Percentiles rank a stretch among this genome's conserved stretches.
Conservation (phyloP, 176 grass and related monocot genomes). For the Oryza glaberrima region DNA sequence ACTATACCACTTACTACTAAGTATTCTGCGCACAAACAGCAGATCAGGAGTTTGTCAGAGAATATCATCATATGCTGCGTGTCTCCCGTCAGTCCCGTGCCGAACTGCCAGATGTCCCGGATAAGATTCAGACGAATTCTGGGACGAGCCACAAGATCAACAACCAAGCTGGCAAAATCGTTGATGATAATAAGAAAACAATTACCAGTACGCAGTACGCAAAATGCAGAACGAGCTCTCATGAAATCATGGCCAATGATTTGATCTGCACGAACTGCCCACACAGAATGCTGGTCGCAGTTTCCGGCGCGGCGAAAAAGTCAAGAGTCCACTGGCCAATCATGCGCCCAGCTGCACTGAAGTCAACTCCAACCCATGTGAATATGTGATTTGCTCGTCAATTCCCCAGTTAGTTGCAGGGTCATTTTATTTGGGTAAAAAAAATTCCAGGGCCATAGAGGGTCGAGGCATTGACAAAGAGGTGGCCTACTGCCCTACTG, state of each 20-base stretch:
- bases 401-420: not conserved
- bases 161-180: not conserved
- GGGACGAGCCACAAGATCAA: too few relatives aligned
- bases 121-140: not conserved
- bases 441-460: too few relatives aligned
- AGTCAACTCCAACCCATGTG: conserved; percentile 37
- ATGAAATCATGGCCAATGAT: not conserved
- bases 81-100: not conserved
- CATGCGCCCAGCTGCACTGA: not conserved
- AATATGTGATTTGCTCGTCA: not conserved
- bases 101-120: not conserved
- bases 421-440: not conserved
- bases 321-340: conserved; percentile 23
- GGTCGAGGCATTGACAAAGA: not conserved
- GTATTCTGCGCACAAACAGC: too few relatives aligned
- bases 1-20: too few relatives aligned
- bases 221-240: not conserved
- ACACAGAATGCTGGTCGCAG: not conserved
- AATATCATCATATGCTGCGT: not conserved
- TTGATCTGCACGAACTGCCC: not conserved
- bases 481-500: too few relatives aligned
- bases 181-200: not conserved
- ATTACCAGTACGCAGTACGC: too few relatives aligned
- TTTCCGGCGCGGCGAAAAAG: conserved; percentile 20
- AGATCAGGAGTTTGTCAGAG: not conserved